Percentiles rank a stretch among this genome's conserved stretches.
Conservation (phyloP, 306 rosid genomes). For the Adenanthera pavonina region DNA sequence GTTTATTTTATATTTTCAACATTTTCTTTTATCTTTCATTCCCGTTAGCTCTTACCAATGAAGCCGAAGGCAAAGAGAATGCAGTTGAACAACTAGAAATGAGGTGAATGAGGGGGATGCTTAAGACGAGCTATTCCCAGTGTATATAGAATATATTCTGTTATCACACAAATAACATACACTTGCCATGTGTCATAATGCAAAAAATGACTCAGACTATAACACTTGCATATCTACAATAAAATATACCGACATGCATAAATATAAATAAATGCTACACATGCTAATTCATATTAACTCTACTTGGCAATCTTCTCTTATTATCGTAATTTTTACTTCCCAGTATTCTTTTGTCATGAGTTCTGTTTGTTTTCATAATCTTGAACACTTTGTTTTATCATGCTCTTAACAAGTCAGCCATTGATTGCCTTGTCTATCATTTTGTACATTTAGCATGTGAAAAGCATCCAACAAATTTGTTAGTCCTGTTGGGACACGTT, state of each 20-base stretch:
- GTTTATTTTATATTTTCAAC: not conserved
- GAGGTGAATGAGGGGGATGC: not conserved
- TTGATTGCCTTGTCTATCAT: not conserved
- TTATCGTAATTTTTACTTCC: not conserved
- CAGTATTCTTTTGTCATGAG: not conserved
- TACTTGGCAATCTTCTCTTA: not conserved
- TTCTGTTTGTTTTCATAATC: constrained; percentile 9
- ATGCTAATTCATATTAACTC: not conserved
- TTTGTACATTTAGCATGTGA: not conserved
- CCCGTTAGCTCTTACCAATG: not conserved
- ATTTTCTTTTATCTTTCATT: not conserved
- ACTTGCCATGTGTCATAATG: not conserved
- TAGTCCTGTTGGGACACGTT: constrained; percentile 13
- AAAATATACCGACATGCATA: not conserved
- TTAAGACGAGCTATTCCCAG: not conserved
- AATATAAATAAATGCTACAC: not conserved
- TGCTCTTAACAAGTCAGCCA: not conserved
- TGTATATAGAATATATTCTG: not conserved
- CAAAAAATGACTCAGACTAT: not conserved
- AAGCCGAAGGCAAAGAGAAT: not conserved
- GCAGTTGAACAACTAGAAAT: not conserved
- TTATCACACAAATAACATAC: not conserved
- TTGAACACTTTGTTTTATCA: not conserved
- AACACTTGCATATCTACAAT: not conserved
- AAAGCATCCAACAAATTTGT: constrained; percentile 1